These are phyloP conservation scores for Penicillium sp. DNA, from an alignment of 2,329 filamentous ascomycete species.

Conservation along the genomic window DNA sequence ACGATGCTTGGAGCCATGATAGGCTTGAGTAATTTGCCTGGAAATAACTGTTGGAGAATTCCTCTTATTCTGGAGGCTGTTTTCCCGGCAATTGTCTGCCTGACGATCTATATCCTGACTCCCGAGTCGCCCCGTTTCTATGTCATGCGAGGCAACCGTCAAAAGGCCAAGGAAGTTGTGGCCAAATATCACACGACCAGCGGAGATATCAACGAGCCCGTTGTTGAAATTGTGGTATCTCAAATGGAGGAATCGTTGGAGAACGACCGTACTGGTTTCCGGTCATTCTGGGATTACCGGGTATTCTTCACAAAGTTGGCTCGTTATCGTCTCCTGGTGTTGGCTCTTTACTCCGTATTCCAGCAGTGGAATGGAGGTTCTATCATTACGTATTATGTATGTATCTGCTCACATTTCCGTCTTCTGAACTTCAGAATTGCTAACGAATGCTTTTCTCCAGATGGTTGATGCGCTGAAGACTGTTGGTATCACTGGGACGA, in stretches of 20 bases:
- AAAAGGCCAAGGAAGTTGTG: slow-evolving; percentile 39
- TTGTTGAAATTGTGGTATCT: slow-evolving; percentile 45
- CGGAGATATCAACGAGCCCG: slow-evolving; percentile 43
- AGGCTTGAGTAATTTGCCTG: slow-evolving; percentile 41
- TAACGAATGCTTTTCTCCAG: slow-evolving; percentile 5
- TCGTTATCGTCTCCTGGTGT: slow-evolving; percentile 47
- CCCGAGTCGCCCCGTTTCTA: slow-evolving; percentile 43
- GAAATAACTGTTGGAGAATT: slow-evolving; percentile 42
- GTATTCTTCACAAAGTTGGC: slow-evolving; percentile 51
- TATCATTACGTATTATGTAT: slow-evolving; percentile 49
- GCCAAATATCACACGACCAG: slow-evolving; percentile 49
- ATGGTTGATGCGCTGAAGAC: slow-evolving; percentile 45
- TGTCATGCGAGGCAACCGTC: slow-evolving; percentile 36
- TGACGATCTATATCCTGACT: slow-evolving; percentile 45
- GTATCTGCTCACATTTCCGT: slow-evolving; percentile 17
- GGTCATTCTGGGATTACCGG: slow-evolving; percentile 49
- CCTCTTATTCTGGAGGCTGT: slow-evolving; percentile 50
- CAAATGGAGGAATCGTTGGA: slow-evolving; percentile 52
- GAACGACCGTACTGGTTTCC: slow-evolving; percentile 39
- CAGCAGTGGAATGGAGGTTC: slow-evolving; percentile 53
- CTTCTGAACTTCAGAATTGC: background rate
- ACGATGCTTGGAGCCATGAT: slow-evolving; percentile 49
- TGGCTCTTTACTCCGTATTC: slow-evolving; percentile 51
- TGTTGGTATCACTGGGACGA: slow-evolving; percentile 42
- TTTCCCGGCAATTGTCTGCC: slow-evolving; percentile 52